Conservation (phyloP, 148 eudicot genomes). For the Rhododendron kiyosumense region DNA sequence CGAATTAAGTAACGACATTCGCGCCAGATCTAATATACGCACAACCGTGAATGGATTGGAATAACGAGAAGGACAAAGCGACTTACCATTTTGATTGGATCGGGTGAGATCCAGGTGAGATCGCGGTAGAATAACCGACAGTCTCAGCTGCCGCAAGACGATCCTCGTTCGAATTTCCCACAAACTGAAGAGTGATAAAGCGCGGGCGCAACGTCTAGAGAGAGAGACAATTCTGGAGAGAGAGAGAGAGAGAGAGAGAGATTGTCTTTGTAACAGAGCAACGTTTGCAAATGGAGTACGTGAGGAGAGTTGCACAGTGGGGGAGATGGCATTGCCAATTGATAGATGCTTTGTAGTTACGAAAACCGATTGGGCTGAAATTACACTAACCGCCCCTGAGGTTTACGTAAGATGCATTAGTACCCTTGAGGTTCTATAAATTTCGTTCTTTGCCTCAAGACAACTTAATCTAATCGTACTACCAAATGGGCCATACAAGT, state of each 20-base stretch:
- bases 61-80: background rate
- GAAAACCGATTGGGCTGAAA: background rate
- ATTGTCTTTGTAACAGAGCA: background rate
- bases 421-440: background rate
- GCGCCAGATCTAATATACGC: slow-evolving; percentile 29
- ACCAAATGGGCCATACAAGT: background rate
- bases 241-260: background rate
- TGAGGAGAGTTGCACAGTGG: background rate
- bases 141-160: background rate
- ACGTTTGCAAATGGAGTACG: background rate
- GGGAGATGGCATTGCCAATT: background rate
- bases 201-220: background rate
- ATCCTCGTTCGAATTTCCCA: slow-evolving; percentile 1
- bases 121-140: background rate
- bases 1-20: slow-evolving; percentile 8
- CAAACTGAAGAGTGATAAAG: background rate
- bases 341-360: slow-evolving; percentile 12
- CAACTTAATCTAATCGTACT: background rate
- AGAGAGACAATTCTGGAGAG: background rate
- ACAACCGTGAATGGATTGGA: background rate
- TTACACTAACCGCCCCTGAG: background rate
- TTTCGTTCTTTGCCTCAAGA: background rate
- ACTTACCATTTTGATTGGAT: slow-evolving; percentile 37
- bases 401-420: background rate
- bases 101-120: slow-evolving; percentile 6